Base-by-base conservation (phyloP, 768 basidiomycete species). In the Suillus ampliporus region DNA sequence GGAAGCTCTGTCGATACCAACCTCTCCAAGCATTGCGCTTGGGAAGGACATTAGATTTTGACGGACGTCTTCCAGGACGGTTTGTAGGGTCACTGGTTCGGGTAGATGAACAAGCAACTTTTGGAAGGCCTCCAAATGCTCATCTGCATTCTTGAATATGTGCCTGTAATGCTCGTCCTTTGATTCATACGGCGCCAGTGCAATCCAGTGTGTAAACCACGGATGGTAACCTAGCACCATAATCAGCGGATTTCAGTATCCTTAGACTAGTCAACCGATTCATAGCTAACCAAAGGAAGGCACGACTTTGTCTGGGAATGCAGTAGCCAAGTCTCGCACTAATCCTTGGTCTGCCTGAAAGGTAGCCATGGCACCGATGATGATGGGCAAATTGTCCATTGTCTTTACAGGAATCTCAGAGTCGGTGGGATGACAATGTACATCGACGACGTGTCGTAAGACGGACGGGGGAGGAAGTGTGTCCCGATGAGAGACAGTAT, bases 401-500 rank as follows among this genome's bases (percentile, higher is more conserved):
- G 82, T 81, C 26, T 79, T 75, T 4, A 75, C 58, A 9, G 77
- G 68, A 43, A 88, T 82, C 1, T 73, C 75, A 11, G 89, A 84
- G 74, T 97, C 95, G 5, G 92, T 95, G 4, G 96, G 95, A 77
- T 98, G 96, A 75, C 93, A 96, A 67, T 98, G 96, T 0, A 89
- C 92, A 71, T 97, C 96, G 59, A 89, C 83, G 61, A 98, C 78
- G 68, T 92, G 92, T 23, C 75, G 77, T 21, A 92, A 78, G 50
- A 94, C 82, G 54, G 69, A 66, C 31, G 67, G 65, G 3, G 72
- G 58, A 37, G 76, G 78, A n/a, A 74, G 69, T 8, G 54, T 56
- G 54, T 56, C 54, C 11, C 54, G 54, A 56, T 56, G 54, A 40
- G 54, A 56, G 7, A 56, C 19, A 40, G 54, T 56, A 40, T 56